A percentile compares a stretch with the other conserved stretches of the same genome.
Conservation (phyloP, 1,284 basidiomycete species). For the Ceratobasidium sp. region DNA sequence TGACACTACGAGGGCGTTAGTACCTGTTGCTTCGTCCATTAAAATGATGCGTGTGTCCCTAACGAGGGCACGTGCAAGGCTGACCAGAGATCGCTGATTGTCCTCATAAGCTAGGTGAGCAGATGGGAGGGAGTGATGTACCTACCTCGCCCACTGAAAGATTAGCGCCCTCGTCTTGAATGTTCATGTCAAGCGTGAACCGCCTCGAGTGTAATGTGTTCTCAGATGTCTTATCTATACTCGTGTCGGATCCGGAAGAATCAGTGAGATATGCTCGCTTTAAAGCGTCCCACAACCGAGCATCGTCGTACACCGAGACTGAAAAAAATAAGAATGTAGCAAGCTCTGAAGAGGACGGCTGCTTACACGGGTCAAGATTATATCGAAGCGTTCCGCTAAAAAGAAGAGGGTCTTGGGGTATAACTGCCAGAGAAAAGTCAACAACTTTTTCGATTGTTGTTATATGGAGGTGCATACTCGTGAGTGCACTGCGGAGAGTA, state of each 20-base stretch:
- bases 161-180: conserved; percentile 90
- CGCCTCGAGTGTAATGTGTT: conserved; percentile 53
- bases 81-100: conserved; percentile 78
- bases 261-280: conserved; percentile 70
- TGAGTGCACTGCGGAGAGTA: not conserved
- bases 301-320: conserved; percentile 74
- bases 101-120: not conserved
- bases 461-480: conserved; percentile 3
- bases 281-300: conserved; percentile 84
- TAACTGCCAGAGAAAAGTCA: conserved; percentile 61
- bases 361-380: conserved; percentile 77
- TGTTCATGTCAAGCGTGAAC: conserved; percentile 83
- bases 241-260: conserved; percentile 70
- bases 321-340: conserved; percentile 66
- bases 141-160: conserved; percentile 70
- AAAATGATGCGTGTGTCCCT: conserved; percentile 82
- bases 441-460: not conserved
- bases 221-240: conserved; percentile 60
- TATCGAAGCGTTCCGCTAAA: conserved; percentile 74
- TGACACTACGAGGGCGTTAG: not conserved
- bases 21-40: conserved; percentile 80
- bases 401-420: conserved; percentile 84
- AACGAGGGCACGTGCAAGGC: conserved; percentile 84
- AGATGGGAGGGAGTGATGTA: not conserved
- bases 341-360: conserved; percentile 56